phyloP scores from a whole-genome alignment of 1,284 basidiomycete species.

The Pseudozyma pruni region DNA sequence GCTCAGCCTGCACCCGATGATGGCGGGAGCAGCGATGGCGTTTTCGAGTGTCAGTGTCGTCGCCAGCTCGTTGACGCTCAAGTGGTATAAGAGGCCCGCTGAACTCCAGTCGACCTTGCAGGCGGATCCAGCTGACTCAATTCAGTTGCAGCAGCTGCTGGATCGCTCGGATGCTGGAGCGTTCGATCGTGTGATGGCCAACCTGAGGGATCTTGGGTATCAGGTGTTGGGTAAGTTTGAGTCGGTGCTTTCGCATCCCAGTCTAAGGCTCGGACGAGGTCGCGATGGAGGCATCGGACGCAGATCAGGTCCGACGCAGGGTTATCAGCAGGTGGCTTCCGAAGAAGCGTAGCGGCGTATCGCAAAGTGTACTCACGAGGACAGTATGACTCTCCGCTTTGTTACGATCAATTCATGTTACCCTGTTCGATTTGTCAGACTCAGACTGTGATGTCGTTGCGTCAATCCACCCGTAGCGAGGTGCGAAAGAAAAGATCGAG shows the following conservation, averaged over 20 bases:
- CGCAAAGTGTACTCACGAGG: not conserved
- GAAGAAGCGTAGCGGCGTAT: constrained; percentile 13
- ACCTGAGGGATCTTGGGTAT: constrained; percentile 44
- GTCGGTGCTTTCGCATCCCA: constrained; percentile 11
- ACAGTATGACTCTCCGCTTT: not conserved
- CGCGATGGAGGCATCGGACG: not conserved
- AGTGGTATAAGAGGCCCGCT: constrained; percentile 69
- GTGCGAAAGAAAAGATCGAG: no score
- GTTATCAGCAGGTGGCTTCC: constrained; percentile 39
- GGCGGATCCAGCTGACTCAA: constrained; percentile 4
- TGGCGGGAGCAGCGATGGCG: constrained; percentile 97
- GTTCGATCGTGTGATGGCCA: constrained; percentile 37
- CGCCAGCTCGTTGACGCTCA: constrained; percentile 84
- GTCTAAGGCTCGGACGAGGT: constrained; percentile 15
- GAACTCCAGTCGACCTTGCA: constrained; percentile 16
- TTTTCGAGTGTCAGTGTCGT: constrained; percentile 97
- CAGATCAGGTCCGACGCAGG: constrained; percentile 9
- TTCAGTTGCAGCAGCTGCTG: constrained; percentile 34
- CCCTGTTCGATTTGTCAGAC: not conserved
- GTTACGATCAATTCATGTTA: constrained; percentile 4
- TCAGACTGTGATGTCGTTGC: not conserved
- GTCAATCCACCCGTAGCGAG: no score
- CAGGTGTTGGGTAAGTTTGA: constrained; percentile 46
- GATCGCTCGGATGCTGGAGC: constrained; percentile 41
- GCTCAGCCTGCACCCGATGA: constrained; percentile 94